Percentiles rank a stretch among this genome's conserved stretches.
Conservation (phyloP, 1,284 basidiomycete genomes). For the Pseudozyma hubeiensis region DNA sequence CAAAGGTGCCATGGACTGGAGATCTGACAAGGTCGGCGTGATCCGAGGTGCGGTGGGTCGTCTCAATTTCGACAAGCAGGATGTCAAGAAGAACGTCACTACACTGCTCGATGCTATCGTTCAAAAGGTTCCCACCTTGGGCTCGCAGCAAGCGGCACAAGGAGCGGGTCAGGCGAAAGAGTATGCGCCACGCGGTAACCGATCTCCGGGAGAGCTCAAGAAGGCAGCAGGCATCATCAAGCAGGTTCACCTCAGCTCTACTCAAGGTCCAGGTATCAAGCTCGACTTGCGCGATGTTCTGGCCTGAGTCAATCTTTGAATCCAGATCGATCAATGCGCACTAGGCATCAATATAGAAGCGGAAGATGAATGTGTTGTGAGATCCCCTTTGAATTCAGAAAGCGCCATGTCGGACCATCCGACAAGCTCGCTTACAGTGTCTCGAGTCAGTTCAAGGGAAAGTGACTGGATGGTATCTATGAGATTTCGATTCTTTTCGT, state of each 20-base stretch:
- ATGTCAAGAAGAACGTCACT: constrained; percentile 82
- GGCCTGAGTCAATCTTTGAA: constrained; percentile 8
- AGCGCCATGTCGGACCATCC: background rate
- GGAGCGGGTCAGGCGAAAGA: constrained; percentile 37
- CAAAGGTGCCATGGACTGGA: constrained; percentile 89
- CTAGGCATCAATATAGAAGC: no score
- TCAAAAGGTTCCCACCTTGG: constrained; percentile 53
- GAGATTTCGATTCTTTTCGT: constrained; percentile 10
- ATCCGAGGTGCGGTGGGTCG: constrained; percentile 78
- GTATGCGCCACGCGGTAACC: constrained; percentile 20
- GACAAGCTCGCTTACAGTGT: background rate
- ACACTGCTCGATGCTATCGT: constrained; percentile 81
- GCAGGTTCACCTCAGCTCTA: constrained; percentile 83
- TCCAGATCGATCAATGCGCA: no score
- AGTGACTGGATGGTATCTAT: constrained; percentile 23
- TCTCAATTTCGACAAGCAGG: constrained; percentile 75
- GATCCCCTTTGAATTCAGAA: no score
- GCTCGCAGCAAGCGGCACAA: constrained; percentile 34
- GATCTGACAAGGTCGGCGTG: constrained; percentile 85
- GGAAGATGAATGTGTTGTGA: no score
- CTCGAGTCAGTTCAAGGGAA: background rate
- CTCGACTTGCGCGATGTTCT: constrained; percentile 61
- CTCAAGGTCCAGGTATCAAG: constrained; percentile 87
- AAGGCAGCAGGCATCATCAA: constrained; percentile 56
- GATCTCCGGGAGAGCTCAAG: constrained; percentile 46